Base-by-base conservation (phyloP, 306 rosid species). In the Prunus mongolica region DNA sequence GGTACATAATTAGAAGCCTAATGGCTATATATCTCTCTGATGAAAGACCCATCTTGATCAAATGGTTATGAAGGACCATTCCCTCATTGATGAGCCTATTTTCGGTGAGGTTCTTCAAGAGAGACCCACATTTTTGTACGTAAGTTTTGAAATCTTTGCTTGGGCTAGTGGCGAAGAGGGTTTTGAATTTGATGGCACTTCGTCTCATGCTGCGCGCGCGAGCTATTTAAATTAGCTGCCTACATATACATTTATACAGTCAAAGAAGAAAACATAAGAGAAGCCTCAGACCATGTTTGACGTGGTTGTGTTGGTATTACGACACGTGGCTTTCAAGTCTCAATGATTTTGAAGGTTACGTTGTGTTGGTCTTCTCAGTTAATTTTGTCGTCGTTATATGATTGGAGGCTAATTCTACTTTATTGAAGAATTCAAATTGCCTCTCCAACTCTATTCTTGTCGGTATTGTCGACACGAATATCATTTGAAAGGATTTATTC, bases 21-120 rank as follows among this genome's bases (percentile, higher is more conserved):
- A 74, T 19, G 78, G 78, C 70, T 18, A 74, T 62, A 28, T 18
- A 47, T 19, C 69, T 61, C 19, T 74, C 61, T 3, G 78, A 74
- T 20, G 78, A 74, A 19, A 74, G 56, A 74, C 78, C 78, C 45
- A 32, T 74, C 47, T 74, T 74, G 70, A 74, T 28, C 69, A 74
- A 49, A 46, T 19, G 61, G 49, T 41, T 55, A 49, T 74, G 78
- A 19, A 74, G 41, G 61, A 30, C 60, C 11, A 14, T 60, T 74
- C 78, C 78, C 25, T 74, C 69, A 2, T 30, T 18, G 60, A 74
- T 30, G 22, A 30, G 38, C 30, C 68, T 12, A 19, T 27, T 14
- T 27, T 62, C 67, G 11, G 67, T 62, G 38, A 28, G 58, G 15
- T 28, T 74, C 47, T 47, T 74, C 46, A 74, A 28, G 3, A 46